Base-by-base conservation (phyloP, 2,329 filamentous ascomycete genomes). In the Rosellinia necatrix region DNA sequence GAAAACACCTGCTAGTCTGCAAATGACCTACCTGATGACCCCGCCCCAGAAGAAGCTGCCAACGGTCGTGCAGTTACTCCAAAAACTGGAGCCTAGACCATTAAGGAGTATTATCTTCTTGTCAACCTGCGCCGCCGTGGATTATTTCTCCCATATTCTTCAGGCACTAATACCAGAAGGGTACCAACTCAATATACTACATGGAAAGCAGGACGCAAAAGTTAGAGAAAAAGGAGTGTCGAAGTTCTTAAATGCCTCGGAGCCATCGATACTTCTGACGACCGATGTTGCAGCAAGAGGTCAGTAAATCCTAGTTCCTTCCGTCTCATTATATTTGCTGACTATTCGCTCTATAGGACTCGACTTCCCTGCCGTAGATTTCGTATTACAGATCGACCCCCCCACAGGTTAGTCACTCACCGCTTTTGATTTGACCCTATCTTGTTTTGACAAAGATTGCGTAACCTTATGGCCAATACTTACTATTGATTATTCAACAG, bases 91-190 rank as follows among this genome's bases (percentile, higher is more conserved):
- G n/a, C 83, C 90, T 0, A 81, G 79, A 4, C 93, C 93, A 0
- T 87, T 92, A 62, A 92, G 92, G 68, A 89, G 86, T 27, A 97
- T 99, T 50, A 80, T 97, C 49, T 99, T 97, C 70, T 81, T 97
- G 19, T 96, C 92, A 0, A 97, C 93, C 2, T 97, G 94, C 71
- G 92, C 92, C 27, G 90, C 90, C 0, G 94, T 99, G 58, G 93
- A 97, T 72, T 97, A 97, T 74, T 96, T 96, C 71, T 86, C 92
- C 58, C 83, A 91, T 64, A 78, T 96, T 5, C 78, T 99, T 1
- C 89, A 90, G 0, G 74, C 81, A 2, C 75, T 97, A 5, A 76
- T 99, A 0, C 88, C 89, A 1, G 72, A 80, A 7, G 78, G 81
- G 1, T 90, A 91, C 66, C 77, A 83, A 0, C 76, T 96, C 3